A percentile compares a stretch with the other conserved stretches of the same genome.
phyloP scores from a whole-genome alignment of 331 rosid genomes.

The Spiraea crenata region DNA sequence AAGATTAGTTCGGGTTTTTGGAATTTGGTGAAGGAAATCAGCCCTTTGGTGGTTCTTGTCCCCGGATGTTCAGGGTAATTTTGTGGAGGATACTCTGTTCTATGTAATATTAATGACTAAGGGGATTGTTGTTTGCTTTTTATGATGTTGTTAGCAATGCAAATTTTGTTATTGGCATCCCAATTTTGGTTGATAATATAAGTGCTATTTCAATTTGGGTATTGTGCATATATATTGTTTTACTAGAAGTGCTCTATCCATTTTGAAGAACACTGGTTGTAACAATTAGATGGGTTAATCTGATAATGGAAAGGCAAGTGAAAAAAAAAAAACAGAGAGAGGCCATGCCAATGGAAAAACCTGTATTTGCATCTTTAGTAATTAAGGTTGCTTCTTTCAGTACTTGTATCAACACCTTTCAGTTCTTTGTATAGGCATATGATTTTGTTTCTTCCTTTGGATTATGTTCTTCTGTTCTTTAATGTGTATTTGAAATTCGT shows the following conservation, averaged over 20 bases:
- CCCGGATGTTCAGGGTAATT: neutral
- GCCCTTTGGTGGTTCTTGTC: neutral
- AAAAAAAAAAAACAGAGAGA: too few species aligned
- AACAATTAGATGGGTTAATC: neutral
- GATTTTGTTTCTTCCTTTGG: neutral
- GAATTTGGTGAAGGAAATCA: constrained; percentile 8
- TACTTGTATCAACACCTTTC: neutral
- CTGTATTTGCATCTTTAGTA: neutral
- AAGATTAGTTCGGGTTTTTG: neutral
- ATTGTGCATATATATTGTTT: too few species aligned
- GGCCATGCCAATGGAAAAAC: neutral
- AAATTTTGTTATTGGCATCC: neutral
- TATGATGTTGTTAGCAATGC: neutral
- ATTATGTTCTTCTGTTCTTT: neutral
- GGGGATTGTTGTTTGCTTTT: neutral
- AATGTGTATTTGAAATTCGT: neutral
- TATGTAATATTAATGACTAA: neutral
- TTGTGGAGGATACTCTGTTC: neutral
- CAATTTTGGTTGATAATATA: neutral
- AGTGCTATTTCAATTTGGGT: neutral
- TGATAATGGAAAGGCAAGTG: too few species aligned
- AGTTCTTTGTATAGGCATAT: neutral
- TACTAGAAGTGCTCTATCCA: neutral
- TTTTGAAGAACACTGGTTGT: neutral
- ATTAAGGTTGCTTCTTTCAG: neutral